A percentile compares a stretch with the other conserved stretches of the same genome.
These are phyloP conservation scores for Neodidymelliopsis sp. DNA, from an alignment of 2,329 filamentous ascomycete species.

Conservation along the genomic window DNA sequence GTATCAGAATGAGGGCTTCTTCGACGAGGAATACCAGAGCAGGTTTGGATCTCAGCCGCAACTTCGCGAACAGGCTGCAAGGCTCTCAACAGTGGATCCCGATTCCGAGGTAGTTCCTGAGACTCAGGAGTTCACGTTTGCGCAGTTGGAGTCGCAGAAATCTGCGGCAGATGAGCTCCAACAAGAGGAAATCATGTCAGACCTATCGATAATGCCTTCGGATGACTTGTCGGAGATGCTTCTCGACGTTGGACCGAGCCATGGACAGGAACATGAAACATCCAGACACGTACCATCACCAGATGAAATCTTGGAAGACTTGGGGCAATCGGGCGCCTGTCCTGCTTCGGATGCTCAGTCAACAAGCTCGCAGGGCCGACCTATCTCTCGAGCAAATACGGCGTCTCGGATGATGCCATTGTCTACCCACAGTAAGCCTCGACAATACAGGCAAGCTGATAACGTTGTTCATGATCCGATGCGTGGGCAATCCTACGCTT, in stretches of 20 bases:
- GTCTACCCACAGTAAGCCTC: background rate
- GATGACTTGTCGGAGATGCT: slow-evolving; percentile 20
- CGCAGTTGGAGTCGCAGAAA: background rate
- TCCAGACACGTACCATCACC: background rate
- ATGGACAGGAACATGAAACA: background rate
- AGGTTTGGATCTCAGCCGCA: slow-evolving; percentile 1
- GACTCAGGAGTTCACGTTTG: slow-evolving; percentile 18
- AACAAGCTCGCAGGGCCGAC: slow-evolving; percentile 25
- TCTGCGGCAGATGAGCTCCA: background rate
- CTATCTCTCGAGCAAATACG: slow-evolving; percentile 43
- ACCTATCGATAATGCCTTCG: slow-evolving; percentile 20
- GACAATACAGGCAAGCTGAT: background rate
- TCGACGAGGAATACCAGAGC: slow-evolving; percentile 16
- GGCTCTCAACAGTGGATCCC: slow-evolving; percentile 10
- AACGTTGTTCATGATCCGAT: background rate
- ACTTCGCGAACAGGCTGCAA: slow-evolving; percentile 6
- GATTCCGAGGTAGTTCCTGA: slow-evolving; percentile 16
- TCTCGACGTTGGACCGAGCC: background rate
- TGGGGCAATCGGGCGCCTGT: background rate
- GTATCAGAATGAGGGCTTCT: background rate
- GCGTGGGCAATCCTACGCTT: background rate
- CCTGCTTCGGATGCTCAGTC: slow-evolving; percentile 11
- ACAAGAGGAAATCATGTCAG: slow-evolving; percentile 3
- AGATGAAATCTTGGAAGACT: background rate
- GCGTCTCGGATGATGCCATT: slow-evolving; percentile 39